These are phyloP conservation scores for Penicillium janthinellum DNA, from an alignment of 2,329 filamentous ascomycete species.

Conservation along the genomic window DNA sequence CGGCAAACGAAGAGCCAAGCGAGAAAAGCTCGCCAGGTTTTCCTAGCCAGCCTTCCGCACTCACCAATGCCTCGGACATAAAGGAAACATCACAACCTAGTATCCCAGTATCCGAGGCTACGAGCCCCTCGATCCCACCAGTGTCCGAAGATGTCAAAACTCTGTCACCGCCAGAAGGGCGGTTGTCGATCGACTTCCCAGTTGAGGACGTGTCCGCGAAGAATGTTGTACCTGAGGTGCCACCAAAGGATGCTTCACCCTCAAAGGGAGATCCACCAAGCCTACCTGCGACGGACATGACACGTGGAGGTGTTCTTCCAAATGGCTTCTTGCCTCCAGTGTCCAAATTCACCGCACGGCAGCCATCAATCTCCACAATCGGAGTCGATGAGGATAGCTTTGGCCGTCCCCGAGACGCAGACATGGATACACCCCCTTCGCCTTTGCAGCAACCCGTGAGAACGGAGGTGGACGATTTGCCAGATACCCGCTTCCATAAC, in stretches of 20 bases:
- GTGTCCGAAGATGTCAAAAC: conserved; percentile 14
- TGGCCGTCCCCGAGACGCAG: conserved; percentile 1
- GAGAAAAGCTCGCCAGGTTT: conserved; percentile 13
- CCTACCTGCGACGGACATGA: neutral
- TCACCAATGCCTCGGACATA: neutral
- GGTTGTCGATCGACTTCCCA: neutral
- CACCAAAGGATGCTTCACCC: neutral
- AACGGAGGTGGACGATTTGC: neutral
- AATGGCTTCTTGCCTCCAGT: conserved; percentile 3
- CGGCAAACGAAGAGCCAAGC: neutral
- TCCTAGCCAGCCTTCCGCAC: conserved; percentile 6
- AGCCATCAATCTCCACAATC: conserved; percentile 33
- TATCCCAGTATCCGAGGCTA: conserved; percentile 1
- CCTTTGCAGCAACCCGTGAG: conserved; percentile 13
- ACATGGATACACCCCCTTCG: conserved; percentile 22
- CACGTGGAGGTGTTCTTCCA: conserved; percentile 5
- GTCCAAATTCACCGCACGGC: conserved; percentile 13
- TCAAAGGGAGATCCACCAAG: conserved; percentile 1
- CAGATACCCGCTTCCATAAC: conserved; percentile 4
- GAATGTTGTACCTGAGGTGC: neutral
- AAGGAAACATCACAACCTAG: neutral
- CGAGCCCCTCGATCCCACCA: conserved; percentile 16
- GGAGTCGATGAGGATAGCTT: conserved; percentile 20
- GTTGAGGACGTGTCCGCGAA: conserved; percentile 8
- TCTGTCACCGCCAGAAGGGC: conserved; percentile 5